These are phyloP conservation scores for Lathyrus aphaca DNA, from an alignment of 306 rosid genomes.

Conservation along the genomic window DNA sequence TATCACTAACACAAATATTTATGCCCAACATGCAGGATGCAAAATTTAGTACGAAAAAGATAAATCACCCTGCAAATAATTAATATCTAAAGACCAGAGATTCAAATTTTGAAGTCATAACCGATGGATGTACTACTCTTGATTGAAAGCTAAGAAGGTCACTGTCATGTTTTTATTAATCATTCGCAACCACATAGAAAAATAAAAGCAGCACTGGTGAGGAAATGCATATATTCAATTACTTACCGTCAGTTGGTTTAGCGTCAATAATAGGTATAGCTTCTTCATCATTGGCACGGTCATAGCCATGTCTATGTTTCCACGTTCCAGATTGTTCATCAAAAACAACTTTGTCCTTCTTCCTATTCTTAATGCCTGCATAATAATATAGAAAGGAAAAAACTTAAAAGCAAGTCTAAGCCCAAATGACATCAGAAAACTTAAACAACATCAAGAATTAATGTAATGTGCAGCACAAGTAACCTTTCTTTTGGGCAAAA, in stretches of 20 bases:
- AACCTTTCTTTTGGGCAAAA: conserved; percentile 85
- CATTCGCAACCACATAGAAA: neutral
- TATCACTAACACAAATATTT: neutral
- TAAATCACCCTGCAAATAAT: neutral
- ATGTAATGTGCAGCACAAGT: conserved; percentile 20
- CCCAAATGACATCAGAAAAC: conserved; percentile 8
- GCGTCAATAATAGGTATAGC: conserved; percentile 87
- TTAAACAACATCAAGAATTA: neutral
- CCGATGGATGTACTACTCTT: neutral
- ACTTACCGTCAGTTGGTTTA: conserved; percentile 78
- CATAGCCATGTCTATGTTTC: conserved; percentile 86
- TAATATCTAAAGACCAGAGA: too few relatives aligned
- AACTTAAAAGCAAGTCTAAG: neutral
- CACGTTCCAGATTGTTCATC: conserved; percentile 77
- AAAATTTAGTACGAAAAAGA: neutral
- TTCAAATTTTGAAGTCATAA: neutral
- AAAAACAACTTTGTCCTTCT: conserved; percentile 66
- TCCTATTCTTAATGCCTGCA: conserved; percentile 77
- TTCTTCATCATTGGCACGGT: conserved; percentile 87
- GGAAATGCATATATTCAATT: neutral
- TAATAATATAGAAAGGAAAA: neutral
- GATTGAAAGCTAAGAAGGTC: neutral
- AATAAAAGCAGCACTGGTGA: neutral
- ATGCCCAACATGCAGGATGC: conserved; percentile 5
- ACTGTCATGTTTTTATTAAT: neutral